phyloP scores from a whole-genome alignment of 331 rosid species.

The Cydonia oblonga region DNA sequence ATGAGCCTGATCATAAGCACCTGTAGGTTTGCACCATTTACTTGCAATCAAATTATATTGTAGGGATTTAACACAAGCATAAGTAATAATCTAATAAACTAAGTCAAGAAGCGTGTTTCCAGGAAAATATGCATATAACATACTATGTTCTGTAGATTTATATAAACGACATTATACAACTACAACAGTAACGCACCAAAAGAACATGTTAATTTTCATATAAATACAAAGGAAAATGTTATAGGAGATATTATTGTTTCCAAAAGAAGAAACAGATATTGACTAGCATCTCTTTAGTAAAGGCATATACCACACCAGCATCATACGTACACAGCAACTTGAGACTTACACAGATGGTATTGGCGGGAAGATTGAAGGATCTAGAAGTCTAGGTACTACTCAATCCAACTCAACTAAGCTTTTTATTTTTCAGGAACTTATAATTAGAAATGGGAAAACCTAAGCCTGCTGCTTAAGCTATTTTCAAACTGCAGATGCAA shows the following conservation, averaged over 20 bases:
- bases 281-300: background rate
- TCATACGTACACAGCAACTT: background rate
- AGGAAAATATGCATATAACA: background rate
- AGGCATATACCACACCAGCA: background rate
- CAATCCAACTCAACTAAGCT: background rate
- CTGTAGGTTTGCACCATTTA: constrained; percentile 30
- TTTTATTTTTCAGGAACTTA: background rate
- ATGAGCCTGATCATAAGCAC: constrained; percentile 71
- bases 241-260: background rate
- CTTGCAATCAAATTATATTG: background rate
- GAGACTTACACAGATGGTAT: no score
- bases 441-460: background rate
- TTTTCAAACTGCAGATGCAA: background rate
- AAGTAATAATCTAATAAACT: background rate
- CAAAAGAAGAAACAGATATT: background rate
- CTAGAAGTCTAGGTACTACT: background rate
- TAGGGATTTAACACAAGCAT: background rate
- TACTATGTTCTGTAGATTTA: background rate
- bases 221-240: background rate
- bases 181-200: background rate
- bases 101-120: background rate
- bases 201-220: background rate
- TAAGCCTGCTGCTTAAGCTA: background rate
- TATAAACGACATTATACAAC: background rate
- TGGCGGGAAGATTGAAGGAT: background rate